phyloP scores from a whole-genome alignment of 305 asterid genomes.

The Solanum chacoense region DNA sequence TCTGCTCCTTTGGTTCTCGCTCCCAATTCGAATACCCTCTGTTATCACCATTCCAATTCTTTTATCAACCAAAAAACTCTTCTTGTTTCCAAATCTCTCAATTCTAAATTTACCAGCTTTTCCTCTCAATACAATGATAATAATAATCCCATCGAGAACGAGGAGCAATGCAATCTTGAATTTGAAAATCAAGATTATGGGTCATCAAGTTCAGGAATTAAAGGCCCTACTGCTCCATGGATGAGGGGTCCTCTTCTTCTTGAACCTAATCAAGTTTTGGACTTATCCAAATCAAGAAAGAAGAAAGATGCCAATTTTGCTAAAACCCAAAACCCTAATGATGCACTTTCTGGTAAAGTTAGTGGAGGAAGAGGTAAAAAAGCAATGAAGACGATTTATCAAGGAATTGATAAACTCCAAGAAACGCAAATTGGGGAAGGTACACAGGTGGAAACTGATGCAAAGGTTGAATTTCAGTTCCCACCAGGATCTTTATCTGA shows the following conservation, averaged over 20 bases:
- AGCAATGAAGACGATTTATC: conserved; percentile 68
- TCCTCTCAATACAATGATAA: not conserved
- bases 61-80: not conserved
- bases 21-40: not conserved
- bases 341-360: conserved; percentile 48
- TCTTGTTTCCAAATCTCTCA: not conserved
- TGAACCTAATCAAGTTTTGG: conserved; percentile 46
- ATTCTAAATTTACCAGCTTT: not conserved
- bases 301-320: conserved; percentile 23
- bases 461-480: conserved; percentile 34
- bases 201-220: conserved; percentile 22
- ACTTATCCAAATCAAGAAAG: conserved; percentile 26
- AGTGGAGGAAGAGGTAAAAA: conserved; percentile 74
- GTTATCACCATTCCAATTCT: not conserved
- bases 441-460: conserved; percentile 12
- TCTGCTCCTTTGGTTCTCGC: not conserved
- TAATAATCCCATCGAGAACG: not conserved
- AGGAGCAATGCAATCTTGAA: not conserved
- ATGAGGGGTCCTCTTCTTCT: conserved; percentile 67
- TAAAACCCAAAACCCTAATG: conserved; percentile 20
- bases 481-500: conserved; percentile 53
- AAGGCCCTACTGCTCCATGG: conserved; percentile 95
- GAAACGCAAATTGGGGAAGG: conserved; percentile 21
- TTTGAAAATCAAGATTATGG: not conserved
- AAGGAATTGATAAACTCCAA: conserved; percentile 52